Conservation (phyloP, 1,284 basidiomycete species). For the Rhodotorula sp. region DNA sequence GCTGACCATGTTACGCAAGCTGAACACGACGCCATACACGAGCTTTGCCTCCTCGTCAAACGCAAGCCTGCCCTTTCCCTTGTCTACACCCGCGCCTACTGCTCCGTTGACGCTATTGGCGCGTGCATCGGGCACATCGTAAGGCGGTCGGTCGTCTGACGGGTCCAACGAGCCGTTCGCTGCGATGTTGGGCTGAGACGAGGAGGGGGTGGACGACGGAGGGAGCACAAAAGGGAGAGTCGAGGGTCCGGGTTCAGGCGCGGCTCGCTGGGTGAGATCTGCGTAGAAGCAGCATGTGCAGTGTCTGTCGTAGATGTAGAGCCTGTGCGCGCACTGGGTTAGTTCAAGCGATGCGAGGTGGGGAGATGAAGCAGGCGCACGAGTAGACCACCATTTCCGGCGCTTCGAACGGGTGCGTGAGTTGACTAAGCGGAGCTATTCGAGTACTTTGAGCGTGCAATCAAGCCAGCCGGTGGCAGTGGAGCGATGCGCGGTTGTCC, state of each 20-base stretch:
- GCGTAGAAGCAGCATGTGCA: conserved; percentile 30
- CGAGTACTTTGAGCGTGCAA: not conserved
- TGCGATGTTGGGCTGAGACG: no score
- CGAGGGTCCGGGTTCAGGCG: conserved; percentile 59
- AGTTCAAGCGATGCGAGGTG: not conserved
- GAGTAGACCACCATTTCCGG: conserved; percentile 39
- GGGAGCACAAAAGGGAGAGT: conserved; percentile 61
- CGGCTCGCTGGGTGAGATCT: conserved; percentile 5
- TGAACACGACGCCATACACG: conserved; percentile 92
- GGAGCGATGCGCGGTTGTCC: not conserved
- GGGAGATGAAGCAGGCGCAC: conserved; percentile 4
- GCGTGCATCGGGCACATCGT: conserved; percentile 62
- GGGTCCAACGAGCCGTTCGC: conserved; percentile 43
- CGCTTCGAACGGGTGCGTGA: not conserved
- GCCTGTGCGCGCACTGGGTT: conserved; percentile 51
- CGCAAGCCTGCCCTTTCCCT: conserved; percentile 56
- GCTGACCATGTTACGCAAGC: conserved; percentile 89
- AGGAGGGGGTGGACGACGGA: conserved; percentile 47
- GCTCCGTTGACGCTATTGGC: not conserved
- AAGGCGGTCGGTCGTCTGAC: conserved; percentile 53
- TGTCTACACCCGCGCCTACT: not conserved
- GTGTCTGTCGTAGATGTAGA: conserved; percentile 80
- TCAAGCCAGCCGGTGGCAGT: no score
- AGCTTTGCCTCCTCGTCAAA: conserved; percentile 98
- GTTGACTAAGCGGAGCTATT: not conserved